These are phyloP conservation scores for Kernera saxatilis DNA, from an alignment of 345 rosid genomes.

Conservation along the genomic window DNA sequence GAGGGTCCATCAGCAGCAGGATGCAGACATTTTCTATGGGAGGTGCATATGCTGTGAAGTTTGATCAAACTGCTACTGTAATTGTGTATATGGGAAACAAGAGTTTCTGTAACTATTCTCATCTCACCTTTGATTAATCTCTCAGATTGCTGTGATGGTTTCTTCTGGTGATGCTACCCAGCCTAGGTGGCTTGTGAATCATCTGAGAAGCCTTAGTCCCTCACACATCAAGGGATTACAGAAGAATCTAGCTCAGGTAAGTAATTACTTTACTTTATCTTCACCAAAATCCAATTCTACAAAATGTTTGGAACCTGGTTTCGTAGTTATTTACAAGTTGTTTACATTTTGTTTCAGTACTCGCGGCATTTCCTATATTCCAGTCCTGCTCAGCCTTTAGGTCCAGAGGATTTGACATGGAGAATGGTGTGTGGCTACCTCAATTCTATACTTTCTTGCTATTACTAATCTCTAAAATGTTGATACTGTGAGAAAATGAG, in stretches of 20 bases:
- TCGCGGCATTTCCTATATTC: conserved; percentile 78
- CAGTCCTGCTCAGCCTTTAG: conserved; percentile 75
- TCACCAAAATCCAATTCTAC: neutral
- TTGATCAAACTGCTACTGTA: neutral
- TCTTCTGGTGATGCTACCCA: conserved; percentile 66
- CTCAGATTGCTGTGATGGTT: conserved; percentile 71
- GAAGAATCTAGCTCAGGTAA: conserved; percentile 60
- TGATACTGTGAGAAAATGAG: too few relatives aligned
- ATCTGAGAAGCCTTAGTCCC: conserved; percentile 45
- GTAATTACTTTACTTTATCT: neutral
- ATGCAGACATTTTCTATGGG: conserved; percentile 62
- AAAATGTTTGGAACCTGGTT: neutral
- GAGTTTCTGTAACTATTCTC: neutral
- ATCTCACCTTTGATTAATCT: neutral
- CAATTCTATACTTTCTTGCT: neutral
- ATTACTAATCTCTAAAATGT: neutral
- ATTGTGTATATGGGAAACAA: neutral
- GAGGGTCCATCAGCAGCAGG: conserved; percentile 65
- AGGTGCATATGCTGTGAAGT: neutral
- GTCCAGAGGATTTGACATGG: conserved; percentile 90
- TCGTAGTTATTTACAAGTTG: neutral
- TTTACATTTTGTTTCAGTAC: conserved; percentile 41
- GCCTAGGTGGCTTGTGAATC: conserved; percentile 65
- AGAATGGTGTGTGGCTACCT: conserved; percentile 56
- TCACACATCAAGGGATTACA: conserved; percentile 49